Evolutionary conservation across 306 rosid genomes (phyloP).

Genomic region (Prunus salicina): DNA sequence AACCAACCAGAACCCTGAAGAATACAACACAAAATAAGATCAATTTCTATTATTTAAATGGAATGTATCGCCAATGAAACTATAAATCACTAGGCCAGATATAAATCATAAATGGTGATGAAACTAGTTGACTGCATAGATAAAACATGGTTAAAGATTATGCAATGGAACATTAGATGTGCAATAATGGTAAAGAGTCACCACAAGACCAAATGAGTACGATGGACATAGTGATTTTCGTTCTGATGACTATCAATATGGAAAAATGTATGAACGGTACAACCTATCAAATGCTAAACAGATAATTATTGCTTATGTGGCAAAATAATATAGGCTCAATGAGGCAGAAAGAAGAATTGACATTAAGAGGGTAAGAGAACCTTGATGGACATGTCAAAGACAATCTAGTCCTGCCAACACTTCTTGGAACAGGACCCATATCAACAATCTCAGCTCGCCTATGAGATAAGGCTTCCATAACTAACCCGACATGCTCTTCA

Average conservation of each 20-base stretch:
- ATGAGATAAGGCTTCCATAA: constrained; percentile 96
- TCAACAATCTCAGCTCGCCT: constrained; percentile 85
- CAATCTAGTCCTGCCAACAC: constrained; percentile 79
- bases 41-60: not conserved
- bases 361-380: constrained; percentile 22
- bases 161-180: not conserved
- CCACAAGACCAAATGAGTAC: not conserved
- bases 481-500: constrained; percentile 91
- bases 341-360: constrained; percentile 9
- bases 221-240: no score
- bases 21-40: constrained; percentile 12
- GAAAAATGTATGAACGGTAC: not conserved
- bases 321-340: not conserved
- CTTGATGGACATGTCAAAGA: constrained; percentile 91
- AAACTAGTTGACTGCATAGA: not conserved
- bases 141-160: not conserved
- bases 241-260: no score
- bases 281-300: not conserved
- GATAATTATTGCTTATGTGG: not conserved
- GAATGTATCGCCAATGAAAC: not conserved
- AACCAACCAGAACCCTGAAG: constrained; percentile 96
- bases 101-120: not conserved
- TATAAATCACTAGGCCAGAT: no score
- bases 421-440: constrained; percentile 96
- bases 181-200: not conserved